A percentile compares a stretch with the other conserved stretches of the same genome.
These are phyloP conservation scores for Penicillium ochrochloron DNA, from an alignment of 495 filamentous ascomycete species.

Conservation along the genomic window DNA sequence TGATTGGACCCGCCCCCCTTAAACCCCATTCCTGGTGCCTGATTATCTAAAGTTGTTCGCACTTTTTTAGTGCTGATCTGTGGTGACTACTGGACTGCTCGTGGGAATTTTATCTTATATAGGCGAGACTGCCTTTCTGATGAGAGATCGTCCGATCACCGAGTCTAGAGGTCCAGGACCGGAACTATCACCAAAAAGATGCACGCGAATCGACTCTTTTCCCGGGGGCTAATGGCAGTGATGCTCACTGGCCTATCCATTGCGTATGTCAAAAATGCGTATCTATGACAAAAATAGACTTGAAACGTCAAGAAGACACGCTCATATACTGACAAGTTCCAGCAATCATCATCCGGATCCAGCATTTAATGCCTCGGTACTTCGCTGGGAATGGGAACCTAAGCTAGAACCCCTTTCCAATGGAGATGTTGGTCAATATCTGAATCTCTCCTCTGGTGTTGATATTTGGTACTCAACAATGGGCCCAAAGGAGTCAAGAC, in stretches of 20 bases:
- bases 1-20: too few species aligned
- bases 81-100: too few species aligned
- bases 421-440: not conserved
- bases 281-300: not conserved
- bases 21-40: too few species aligned
- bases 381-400: slow-evolving; percentile 2
- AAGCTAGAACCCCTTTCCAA: not conserved
- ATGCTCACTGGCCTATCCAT: not conserved
- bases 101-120: not conserved
- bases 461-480: not conserved
- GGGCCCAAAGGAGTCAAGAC: not conserved
- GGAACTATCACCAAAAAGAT: not conserved
- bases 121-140: not conserved
- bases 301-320: not conserved
- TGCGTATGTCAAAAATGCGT: not conserved
- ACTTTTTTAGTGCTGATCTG: too few species aligned
- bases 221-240: not conserved
- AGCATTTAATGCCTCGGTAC: not conserved
- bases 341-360: not conserved
- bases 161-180: too few species aligned
- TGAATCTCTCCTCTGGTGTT: not conserved
- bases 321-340: not conserved
- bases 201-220: not conserved
- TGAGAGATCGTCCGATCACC: not conserved
- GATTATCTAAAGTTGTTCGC: too few species aligned